Percentiles rank a stretch among this genome's conserved stretches.
These are phyloP conservation scores for Globisporangium camurandrum DNA, from an alignment of 352 stramenopile genomes.

Conservation along the genomic window DNA sequence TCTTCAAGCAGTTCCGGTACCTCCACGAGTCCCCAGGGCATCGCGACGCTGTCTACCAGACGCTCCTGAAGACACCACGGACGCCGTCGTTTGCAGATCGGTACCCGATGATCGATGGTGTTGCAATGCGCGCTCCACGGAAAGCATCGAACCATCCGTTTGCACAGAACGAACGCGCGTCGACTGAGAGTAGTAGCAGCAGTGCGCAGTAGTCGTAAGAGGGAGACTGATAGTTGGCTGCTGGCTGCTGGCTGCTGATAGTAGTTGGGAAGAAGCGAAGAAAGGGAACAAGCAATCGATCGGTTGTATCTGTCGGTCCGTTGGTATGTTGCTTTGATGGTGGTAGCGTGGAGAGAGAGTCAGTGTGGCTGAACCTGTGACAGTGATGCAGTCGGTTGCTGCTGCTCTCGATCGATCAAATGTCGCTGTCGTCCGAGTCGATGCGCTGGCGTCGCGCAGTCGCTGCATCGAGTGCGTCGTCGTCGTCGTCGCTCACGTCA, in stretches of 20 bases:
- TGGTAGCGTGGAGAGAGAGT: too few species aligned
- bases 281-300: too few species aligned
- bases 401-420: slow-evolving; percentile 17
- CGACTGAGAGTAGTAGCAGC: too few species aligned
- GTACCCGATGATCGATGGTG: slow-evolving; percentile 77
- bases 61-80: slow-evolving; percentile 69
- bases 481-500: slow-evolving; percentile 35
- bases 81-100: slow-evolving; percentile 79
- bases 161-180: too few species aligned
- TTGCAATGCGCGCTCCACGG: slow-evolving; percentile 63
- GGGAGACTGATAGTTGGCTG: too few species aligned
- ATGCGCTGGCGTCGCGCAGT: slow-evolving; percentile 17
- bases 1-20: slow-evolving; percentile 82
- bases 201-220: too few species aligned
- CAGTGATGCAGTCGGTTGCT: neutral
- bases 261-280: too few species aligned
- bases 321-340: too few species aligned
- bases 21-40: slow-evolving; percentile 67
- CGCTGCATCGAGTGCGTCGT: slow-evolving; percentile 18
- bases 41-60: slow-evolving; percentile 78
- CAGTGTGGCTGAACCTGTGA: too few species aligned
- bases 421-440: slow-evolving; percentile 57
- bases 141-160: slow-evolving; percentile 44
- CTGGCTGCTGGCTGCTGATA: too few species aligned
- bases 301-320: too few species aligned